These are phyloP conservation scores for Meripilus lineatus DNA, from an alignment of 1,284 basidiomycete species.

Conservation along the genomic window DNA sequence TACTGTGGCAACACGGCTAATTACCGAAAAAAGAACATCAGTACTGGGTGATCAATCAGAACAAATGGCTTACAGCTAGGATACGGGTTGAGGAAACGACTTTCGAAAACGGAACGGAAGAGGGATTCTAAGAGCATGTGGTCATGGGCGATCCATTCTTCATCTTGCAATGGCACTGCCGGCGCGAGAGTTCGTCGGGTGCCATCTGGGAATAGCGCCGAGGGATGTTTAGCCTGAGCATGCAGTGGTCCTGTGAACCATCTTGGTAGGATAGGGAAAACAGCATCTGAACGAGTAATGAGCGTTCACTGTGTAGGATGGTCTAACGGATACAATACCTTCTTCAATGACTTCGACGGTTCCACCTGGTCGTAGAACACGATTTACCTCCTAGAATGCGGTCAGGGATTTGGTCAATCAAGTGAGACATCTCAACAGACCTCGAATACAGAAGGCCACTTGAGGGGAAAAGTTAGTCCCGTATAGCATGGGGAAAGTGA, in stretches of 20 bases:
- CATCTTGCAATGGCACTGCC: constrained; percentile 11
- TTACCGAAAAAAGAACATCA: background rate
- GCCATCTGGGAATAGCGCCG: constrained; percentile 17
- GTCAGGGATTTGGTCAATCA: background rate
- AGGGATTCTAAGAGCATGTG: constrained; percentile 31
- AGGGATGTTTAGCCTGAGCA: constrained; percentile 20
- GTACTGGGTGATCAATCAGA: background rate
- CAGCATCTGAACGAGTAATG: constrained; percentile 22
- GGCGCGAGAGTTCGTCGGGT: constrained; percentile 13
- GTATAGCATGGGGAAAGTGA: background rate
- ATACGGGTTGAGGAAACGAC: constrained; percentile 31
- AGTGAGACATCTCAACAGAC: constrained; percentile 31
- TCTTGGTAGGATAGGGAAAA: constrained; percentile 32
- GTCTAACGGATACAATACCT: constrained; percentile 58
- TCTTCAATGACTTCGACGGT: constrained; percentile 69
- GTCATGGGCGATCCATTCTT: constrained; percentile 24
- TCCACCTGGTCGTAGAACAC: constrained; percentile 62
- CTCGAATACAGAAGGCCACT: constrained; percentile 70
- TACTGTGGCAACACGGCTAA: constrained; percentile 66
- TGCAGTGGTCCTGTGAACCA: constrained; percentile 33
- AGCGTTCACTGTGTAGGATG: background rate
- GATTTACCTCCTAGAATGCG: constrained; percentile 55
- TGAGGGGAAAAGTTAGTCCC: background rate
- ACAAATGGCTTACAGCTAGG: constrained; percentile 24
- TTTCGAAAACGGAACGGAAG: constrained; percentile 30